A percentile compares a stretch with the other conserved stretches of the same genome.
Evolutionary conservation across 1,284 basidiomycete species (phyloP).

Genomic region (Puccinia coronata): DNA sequence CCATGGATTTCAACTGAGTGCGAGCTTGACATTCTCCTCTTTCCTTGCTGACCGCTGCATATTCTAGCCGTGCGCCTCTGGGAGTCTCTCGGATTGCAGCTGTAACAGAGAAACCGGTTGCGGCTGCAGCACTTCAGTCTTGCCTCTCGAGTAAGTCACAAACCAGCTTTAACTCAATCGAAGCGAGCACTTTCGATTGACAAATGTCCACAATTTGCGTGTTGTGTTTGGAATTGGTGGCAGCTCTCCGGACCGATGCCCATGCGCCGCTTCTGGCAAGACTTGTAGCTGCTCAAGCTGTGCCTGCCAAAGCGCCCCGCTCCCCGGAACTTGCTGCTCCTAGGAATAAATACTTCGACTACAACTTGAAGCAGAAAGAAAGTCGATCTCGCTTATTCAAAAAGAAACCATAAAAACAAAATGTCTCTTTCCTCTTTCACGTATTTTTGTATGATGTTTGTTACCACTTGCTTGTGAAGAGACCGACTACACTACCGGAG

Average conservation of each 20-base stretch:
- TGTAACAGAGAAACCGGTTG: slow-evolving; percentile 44
- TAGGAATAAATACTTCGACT: not conserved
- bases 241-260: slow-evolving; percentile 31
- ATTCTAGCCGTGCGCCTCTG: slow-evolving; percentile 25
- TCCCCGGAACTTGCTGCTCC: slow-evolving; percentile 31
- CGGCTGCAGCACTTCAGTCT: slow-evolving; percentile 27
- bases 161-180: not conserved
- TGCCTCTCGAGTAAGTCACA: slow-evolving; percentile 37
- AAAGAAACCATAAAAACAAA: no score
- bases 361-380: no score
- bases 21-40: not conserved
- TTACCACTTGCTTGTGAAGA: no score
- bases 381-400: no score
- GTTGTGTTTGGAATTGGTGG: not conserved
- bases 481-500: no score
- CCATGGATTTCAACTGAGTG: not conserved
- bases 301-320: slow-evolving; percentile 3
- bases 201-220: not conserved
- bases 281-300: slow-evolving; percentile 26
- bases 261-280: slow-evolving; percentile 18
- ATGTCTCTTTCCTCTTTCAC: no score
- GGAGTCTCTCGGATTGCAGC: slow-evolving; percentile 30
- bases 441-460: no score
- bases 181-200: not conserved
- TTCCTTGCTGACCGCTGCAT: not conserved